These are phyloP conservation scores for Gaeumannomyces sp. DNA, from an alignment of 2,329 filamentous ascomycete genomes.

Conservation along the genomic window DNA sequence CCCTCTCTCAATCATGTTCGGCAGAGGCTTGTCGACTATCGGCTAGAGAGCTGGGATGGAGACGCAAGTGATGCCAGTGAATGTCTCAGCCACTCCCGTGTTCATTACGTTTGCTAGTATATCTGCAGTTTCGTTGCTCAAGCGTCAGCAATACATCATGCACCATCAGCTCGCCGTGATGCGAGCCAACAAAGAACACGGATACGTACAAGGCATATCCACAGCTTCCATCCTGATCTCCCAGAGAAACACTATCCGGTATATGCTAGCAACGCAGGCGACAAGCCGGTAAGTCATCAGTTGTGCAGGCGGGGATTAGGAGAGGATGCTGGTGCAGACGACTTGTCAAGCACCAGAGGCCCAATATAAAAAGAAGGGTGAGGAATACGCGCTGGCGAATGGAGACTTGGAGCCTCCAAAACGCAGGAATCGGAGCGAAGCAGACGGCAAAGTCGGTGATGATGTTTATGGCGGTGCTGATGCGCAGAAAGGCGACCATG, in stretches of 20 bases:
- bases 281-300: too few species aligned
- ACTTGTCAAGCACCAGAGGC: conserved; percentile 22
- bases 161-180: background rate
- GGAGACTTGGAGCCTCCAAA: conserved; percentile 23
- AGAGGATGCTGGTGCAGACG: too few species aligned
- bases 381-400: conserved; percentile 21
- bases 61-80: conserved; percentile 27
- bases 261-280: conserved; percentile 13
- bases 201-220: too few species aligned
- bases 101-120: conserved; percentile 23
- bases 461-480: conserved; percentile 23
- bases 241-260: conserved; percentile 21
- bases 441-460: conserved; percentile 24
- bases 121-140: conserved; percentile 14
- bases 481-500: conserved; percentile 22
- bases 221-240: background rate
- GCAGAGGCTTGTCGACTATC: conserved; percentile 13
- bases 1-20: background rate
- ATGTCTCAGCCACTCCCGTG: conserved; percentile 27
- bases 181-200: too few species aligned
- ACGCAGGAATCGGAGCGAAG: conserved; percentile 22
- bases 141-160: background rate
- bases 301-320: too few species aligned
- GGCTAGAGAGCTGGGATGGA: conserved; percentile 26
- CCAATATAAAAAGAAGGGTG: conserved; percentile 22